Base-by-base conservation (phyloP, 768 basidiomycete genomes). In the Floccularia luteovirens region DNA sequence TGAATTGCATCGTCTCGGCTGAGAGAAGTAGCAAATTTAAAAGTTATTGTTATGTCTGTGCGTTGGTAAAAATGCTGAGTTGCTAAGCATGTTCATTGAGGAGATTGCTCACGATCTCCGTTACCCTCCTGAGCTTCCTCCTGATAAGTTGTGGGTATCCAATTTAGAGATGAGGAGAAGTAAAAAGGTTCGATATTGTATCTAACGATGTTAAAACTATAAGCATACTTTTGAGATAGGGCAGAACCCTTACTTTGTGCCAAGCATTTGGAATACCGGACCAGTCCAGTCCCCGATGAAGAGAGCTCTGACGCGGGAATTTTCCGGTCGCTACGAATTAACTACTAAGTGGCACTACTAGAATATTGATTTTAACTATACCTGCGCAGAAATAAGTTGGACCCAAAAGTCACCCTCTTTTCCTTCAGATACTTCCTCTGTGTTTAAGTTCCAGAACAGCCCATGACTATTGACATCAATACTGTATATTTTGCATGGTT, bases 111-210 rank as follows among this genome's bases (percentile, higher is more conserved):
- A 75, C 71, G 73, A 51, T 75, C 74, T 48, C 68, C 62, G 39
- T 55, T 16, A 5, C 49, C 46, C 5, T 48, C 46, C 2, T 45
- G 14, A 3, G 61, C 30, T 31, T 59, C 64, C 42, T 75, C 75
- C 43, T 72, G 66, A 37, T 70, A 77, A 46, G 72, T 63, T 4
- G 72, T 69, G 3, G 75, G 75, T 47, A 76, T 77, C 72, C 72
- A 74, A 41, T 69, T 72, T 1, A 69, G 40, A 14, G 67, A 68
- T 0, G 69, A 70, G 1, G 70, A 72, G 45, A 69, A 74, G 49
- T 72, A 74, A 48, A 73, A 72, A 0, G 67, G 72, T 48, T 77
- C 74, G 33, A 75, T 62, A 13, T 59, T 54, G 39, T 64, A 70
- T 48, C 70, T 64, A 23, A 34, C 10, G 7, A 27, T 5, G 30